Conservation (phyloP, 805 yeast species). For the Saturnispora silvae region DNA sequence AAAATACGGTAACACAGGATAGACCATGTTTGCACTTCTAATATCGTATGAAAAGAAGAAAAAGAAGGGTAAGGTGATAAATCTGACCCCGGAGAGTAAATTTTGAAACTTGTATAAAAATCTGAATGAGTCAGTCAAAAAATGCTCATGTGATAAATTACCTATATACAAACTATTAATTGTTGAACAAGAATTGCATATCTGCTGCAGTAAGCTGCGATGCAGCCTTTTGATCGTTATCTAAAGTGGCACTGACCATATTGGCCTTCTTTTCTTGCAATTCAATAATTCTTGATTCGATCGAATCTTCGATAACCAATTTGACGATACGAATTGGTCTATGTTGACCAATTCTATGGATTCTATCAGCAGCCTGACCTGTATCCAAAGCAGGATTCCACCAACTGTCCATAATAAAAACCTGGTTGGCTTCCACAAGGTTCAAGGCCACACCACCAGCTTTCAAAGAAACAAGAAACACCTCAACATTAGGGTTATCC, state of each 20-base stretch:
- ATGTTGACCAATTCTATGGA: constrained; percentile 92
- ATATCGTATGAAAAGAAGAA: background rate
- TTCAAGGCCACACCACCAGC: constrained; percentile 99
- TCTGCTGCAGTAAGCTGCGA: constrained; percentile 86
- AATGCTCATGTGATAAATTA: background rate
- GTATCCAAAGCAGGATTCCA: constrained; percentile 99
- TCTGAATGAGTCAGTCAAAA: constrained; percentile 1
- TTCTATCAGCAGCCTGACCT: constrained; percentile 92
- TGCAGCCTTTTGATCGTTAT: constrained; percentile 85
- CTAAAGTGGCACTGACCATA: constrained; percentile 95
- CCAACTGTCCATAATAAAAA: constrained; percentile 95
- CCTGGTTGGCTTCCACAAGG: constrained; percentile 94
- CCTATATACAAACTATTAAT: constrained; percentile 36
- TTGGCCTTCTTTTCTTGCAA: constrained; percentile 95
- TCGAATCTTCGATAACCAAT: constrained; percentile 91
- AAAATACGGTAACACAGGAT: constrained; percentile 26
- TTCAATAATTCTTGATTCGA: constrained; percentile 91
- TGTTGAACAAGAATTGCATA: constrained; percentile 86
- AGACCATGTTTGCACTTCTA: constrained; percentile 18
- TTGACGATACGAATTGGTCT: constrained; percentile 90
- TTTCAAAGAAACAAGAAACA: constrained; percentile 84
- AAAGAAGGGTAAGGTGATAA: background rate
- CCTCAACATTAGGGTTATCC: constrained; percentile 88
- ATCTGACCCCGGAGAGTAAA: background rate
- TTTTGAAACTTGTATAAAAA: background rate